These are phyloP conservation scores for Malassezia globosa DNA, from an alignment of 1,284 basidiomycete genomes.

Conservation along the genomic window DNA sequence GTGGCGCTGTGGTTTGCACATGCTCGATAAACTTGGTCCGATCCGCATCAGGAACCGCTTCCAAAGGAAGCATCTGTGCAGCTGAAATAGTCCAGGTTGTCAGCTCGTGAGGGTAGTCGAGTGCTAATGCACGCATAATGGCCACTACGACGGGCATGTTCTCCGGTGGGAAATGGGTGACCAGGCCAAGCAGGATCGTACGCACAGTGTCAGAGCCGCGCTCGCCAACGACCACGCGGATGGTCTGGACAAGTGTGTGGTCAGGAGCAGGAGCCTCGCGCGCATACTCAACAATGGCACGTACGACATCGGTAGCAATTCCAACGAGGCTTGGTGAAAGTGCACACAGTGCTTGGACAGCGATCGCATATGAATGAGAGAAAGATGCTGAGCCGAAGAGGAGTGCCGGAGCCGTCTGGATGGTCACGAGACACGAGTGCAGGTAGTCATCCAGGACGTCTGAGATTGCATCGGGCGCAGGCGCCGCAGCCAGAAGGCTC, in stretches of 20 bases:
- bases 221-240: conserved; percentile 60
- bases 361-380: conserved; percentile 47
- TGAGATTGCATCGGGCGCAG: conserved; percentile 4
- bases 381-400: conserved; percentile 52
- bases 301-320: conserved; percentile 68
- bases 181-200: conserved; percentile 64
- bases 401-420: conserved; percentile 61
- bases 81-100: conserved; percentile 62
- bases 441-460: conserved; percentile 84
- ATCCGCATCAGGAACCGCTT: conserved; percentile 24
- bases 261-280: conserved; percentile 19
- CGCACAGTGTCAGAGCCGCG: conserved; percentile 65
- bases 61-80: conserved; percentile 60
- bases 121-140: conserved; percentile 62
- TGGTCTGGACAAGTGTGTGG: conserved; percentile 48
- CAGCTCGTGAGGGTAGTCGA: conserved; percentile 59
- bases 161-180: conserved; percentile 75
- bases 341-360: conserved; percentile 27
- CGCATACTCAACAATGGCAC: conserved; percentile 58
- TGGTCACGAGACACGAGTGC: conserved; percentile 64
- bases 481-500: conserved; percentile 9
- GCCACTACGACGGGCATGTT: conserved; percentile 62
- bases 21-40: conserved; percentile 1
- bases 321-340: conserved; percentile 61
- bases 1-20: conserved; percentile 1